These are phyloP conservation scores for Rhodamnia rubescens DNA, from an alignment of 345 rosid species.

Conservation along the genomic window DNA sequence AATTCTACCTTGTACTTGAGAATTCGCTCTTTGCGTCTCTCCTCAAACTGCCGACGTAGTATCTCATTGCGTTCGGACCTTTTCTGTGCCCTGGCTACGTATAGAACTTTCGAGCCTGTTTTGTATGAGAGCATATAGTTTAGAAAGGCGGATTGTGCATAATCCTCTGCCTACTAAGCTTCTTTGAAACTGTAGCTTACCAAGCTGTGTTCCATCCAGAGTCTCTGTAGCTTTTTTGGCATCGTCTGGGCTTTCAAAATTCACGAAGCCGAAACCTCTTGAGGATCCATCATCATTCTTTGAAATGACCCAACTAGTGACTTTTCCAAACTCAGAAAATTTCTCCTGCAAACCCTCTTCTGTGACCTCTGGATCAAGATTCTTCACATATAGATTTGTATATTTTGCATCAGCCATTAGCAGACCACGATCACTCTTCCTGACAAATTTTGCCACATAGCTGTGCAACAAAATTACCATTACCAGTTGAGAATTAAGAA, in stretches of 20 bases:
- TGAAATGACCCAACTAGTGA: constrained; percentile 39
- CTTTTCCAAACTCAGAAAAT: constrained; percentile 50
- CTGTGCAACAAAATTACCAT: constrained; percentile 13
- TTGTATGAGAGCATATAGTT: background rate
- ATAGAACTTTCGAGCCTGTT: constrained; percentile 49
- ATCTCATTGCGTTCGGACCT: constrained; percentile 60
- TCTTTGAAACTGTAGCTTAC: constrained; percentile 9
- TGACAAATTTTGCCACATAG: constrained; percentile 51
- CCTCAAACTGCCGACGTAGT: constrained; percentile 43
- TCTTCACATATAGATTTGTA: constrained; percentile 60
- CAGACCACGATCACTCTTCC: constrained; percentile 40
- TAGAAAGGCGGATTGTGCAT: background rate
- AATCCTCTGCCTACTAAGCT: background rate
- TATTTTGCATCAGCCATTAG: constrained; percentile 40
- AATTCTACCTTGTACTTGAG: constrained; percentile 34
- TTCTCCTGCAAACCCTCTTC: constrained; percentile 42
- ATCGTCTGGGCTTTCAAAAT: constrained; percentile 47
- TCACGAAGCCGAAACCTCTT: constrained; percentile 57
- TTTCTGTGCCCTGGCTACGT: constrained; percentile 75
- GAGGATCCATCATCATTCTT: constrained; percentile 39
- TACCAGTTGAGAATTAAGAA: background rate
- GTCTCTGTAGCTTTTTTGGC: constrained; percentile 47
- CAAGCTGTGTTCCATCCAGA: constrained; percentile 48
- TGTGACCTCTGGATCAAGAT: constrained; percentile 43
- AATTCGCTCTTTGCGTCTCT: constrained; percentile 35